Percentiles rank a stretch among this genome's conserved stretches.
phyloP scores from a whole-genome alignment of 2,329 filamentous ascomycete genomes.

The Pseudogymnoascus sp. region DNA sequence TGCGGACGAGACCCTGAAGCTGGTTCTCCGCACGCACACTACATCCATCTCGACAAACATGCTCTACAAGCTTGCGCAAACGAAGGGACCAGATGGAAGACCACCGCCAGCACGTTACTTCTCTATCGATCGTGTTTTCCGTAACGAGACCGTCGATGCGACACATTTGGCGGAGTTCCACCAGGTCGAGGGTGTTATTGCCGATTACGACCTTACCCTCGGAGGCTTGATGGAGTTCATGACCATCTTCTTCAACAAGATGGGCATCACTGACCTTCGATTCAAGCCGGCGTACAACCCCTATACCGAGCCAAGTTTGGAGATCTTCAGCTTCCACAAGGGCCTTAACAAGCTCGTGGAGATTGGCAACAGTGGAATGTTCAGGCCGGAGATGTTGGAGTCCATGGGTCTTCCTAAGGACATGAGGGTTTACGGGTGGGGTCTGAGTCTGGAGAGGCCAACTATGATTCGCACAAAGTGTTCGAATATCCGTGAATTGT shows the following conservation, averaged over 20 bases:
- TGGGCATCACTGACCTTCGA: constrained; percentile 77
- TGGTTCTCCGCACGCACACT: constrained; percentile 93
- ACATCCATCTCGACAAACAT: constrained; percentile 87
- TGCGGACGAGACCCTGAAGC: constrained; percentile 72
- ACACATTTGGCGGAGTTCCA: constrained; percentile 98
- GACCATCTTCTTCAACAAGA: constrained; percentile 91
- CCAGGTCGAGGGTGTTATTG: constrained; percentile 97
- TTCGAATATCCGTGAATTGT: constrained; percentile 81
- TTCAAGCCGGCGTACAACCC: constrained; percentile 98
- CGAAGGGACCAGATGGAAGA: constrained; percentile 63
- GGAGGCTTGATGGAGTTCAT: constrained; percentile 92
- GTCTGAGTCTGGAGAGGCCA: constrained; percentile 81
- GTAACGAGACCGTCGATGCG: constrained; percentile 93
- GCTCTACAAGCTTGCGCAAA: constrained; percentile 78
- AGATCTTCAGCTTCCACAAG: constrained; percentile 93
- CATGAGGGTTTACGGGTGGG: constrained; percentile 90
- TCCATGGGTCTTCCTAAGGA: constrained; percentile 89
- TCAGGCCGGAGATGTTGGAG: constrained; percentile 94
- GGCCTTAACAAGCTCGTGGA: constrained; percentile 87
- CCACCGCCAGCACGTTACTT: constrained; percentile 79
- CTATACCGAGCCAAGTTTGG: constrained; percentile 93
- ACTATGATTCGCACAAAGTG: constrained; percentile 77
- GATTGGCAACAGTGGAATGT: constrained; percentile 98
- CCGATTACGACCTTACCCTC: constrained; percentile 86
- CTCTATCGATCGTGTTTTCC: constrained; percentile 96